Evolutionary conservation across 2,329 filamentous ascomycete species (phyloP).

Genomic region (Ascochyta rabiei): DNA sequence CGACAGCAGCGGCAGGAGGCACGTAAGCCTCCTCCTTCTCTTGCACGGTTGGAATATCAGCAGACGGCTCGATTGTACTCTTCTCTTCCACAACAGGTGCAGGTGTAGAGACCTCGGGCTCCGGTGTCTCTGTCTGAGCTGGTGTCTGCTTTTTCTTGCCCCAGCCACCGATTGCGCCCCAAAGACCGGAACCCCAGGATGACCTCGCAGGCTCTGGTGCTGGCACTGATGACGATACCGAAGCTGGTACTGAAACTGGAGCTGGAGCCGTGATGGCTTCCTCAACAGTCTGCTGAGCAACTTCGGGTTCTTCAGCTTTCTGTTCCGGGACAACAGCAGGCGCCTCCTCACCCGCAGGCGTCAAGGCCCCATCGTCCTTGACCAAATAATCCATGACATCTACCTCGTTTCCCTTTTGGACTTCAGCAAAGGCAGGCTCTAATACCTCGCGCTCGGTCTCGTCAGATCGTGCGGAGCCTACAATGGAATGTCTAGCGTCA

Average conservation of each 20-base stretch:
- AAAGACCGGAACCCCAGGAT: constrained; percentile 35
- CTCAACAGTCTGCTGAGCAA: neutral
- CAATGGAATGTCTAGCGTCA: constrained; percentile 21
- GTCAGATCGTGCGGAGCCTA: neutral
- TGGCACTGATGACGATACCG: neutral
- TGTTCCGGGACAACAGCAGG: neutral
- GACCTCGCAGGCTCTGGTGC: constrained; percentile 19
- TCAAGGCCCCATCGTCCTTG: constrained; percentile 10
- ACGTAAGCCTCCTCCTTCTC: neutral
- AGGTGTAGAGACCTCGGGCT: neutral
- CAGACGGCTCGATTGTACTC: neutral
- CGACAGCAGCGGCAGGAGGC: neutral
- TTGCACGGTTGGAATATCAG: neutral
- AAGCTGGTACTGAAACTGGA: neutral
- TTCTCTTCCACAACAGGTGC: neutral
- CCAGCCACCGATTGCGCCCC: constrained; percentile 43
- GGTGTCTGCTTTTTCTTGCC: constrained; percentile 19
- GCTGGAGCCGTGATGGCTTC: neutral
- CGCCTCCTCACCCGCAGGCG: neutral
- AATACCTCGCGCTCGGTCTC: constrained; percentile 26
- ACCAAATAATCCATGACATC: constrained; percentile 24
- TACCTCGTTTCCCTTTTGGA: constrained; percentile 10
- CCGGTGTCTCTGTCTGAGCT: neutral
- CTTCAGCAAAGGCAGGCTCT: constrained; percentile 27
- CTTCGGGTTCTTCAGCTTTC: neutral